Evolutionary conservation across 345 rosid species (phyloP), one percentile per base, ranked within the genome.

Genomic region (Cardiospermum halicacabum): DNA sequence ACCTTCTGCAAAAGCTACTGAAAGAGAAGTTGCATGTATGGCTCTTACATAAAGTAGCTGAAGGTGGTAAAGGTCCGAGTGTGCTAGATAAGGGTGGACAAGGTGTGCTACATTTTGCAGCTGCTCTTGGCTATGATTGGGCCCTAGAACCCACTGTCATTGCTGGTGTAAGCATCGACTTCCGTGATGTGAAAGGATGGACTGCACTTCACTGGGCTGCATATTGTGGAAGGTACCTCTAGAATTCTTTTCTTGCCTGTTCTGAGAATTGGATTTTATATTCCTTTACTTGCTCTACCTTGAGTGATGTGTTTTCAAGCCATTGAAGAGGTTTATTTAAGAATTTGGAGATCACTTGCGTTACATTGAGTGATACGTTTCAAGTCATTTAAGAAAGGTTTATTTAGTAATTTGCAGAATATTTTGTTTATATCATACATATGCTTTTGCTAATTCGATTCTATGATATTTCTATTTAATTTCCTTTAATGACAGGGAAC

Each of bases 181-280:
- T 91, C 70, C 92, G 97, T 5, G 97, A 94, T 74, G 78, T 74
- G 15, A 89, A 89, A 75, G 99, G 97, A 47, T 94, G 99, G 99
- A 94, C 97, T 26, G 99, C 97, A 59, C 99, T 94, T 79, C 99
- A 94, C 56, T 94, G 99, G 99, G 99, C 99, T 48, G 99, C 99
- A 65, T 84, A 69, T 70, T 85, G 69, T 74, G 97, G 99, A 83
- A 91, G 97, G 97, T 85, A 45, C 47, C 61, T 59, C 50, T 32
- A 45, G 62, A 27, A 51, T 62, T 1, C 6, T 15, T 49, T 67
- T 42, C 13, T 42, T 60, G 3, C 60, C 36, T 58, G 47, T 60
- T 28, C 32, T 53, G n/a, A 22, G 2, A 22, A 42, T 24, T 54
- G 34, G 25, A 43, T 9, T 32, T 62, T 40, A n/a, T 47, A 27